Percentiles rank a stretch among this genome's conserved stretches.
Conservation (phyloP, 1,284 basidiomycete species). For the Neotropicomus parvogracilis region DNA sequence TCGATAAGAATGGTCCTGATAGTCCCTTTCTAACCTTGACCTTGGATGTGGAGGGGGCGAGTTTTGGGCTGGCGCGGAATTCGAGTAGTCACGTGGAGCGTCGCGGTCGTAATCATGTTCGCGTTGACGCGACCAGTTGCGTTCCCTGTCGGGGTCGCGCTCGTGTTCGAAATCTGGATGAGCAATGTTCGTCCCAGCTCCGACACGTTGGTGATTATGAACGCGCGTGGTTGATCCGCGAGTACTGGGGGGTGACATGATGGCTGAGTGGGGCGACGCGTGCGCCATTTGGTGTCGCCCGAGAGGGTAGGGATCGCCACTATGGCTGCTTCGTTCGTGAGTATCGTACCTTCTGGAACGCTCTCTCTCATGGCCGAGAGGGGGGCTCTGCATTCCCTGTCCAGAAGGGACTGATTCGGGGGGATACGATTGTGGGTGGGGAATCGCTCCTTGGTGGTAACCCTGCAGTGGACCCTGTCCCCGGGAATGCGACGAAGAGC, state of each 20-base stretch:
- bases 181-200: constrained; percentile 56
- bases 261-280: constrained; percentile 36
- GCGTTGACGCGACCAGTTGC: constrained; percentile 45
- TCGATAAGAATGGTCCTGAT: constrained; percentile 38
- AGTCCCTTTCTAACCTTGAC: constrained; percentile 36
- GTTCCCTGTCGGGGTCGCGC: constrained; percentile 40
- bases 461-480: constrained; percentile 32
- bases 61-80: constrained; percentile 22
- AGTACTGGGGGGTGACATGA: constrained; percentile 31
- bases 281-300: constrained; percentile 37
- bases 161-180: constrained; percentile 44
- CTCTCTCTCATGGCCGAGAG: constrained; percentile 44
- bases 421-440: constrained; percentile 41
- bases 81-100: constrained; percentile 30
- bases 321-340: constrained; percentile 34
- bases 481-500: constrained; percentile 45
- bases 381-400: constrained; percentile 48
- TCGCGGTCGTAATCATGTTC: constrained; percentile 47
- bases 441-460: constrained; percentile 34
- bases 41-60: constrained; percentile 44
- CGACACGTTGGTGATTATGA: constrained; percentile 66
- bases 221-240: constrained; percentile 38
- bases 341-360: constrained; percentile 41
- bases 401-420: constrained; percentile 43
- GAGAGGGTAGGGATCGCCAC: constrained; percentile 29